Evolutionary conservation across 495 filamentous ascomycete species (phyloP).

Genomic region (Talaromyces trachyspermus): DNA sequence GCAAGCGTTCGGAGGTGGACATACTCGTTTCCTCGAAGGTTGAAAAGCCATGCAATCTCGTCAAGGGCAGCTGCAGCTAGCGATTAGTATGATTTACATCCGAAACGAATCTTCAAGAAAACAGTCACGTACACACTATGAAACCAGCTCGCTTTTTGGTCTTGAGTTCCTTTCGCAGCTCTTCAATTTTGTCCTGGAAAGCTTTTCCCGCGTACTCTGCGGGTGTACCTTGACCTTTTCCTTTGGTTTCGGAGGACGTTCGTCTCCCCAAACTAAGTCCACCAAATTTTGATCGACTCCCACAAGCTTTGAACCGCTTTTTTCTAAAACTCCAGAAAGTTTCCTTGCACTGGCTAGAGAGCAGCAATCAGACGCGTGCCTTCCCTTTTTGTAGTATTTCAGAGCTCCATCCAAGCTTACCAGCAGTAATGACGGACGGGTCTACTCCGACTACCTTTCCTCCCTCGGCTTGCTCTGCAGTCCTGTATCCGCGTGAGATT

Average conservation of each 20-base stretch:
- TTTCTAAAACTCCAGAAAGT: constrained; percentile 78
- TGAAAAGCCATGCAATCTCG: constrained; percentile 97
- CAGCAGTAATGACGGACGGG: constrained; percentile 75
- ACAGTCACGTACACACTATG: constrained; percentile 59
- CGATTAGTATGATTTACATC: not conserved
- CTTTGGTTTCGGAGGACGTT: constrained; percentile 65
- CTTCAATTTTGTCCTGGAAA: constrained; percentile 74
- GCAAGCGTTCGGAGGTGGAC: constrained; percentile 11
- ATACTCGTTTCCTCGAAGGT: constrained; percentile 87
- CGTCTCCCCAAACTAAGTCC: constrained; percentile 75
- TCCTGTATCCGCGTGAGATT: constrained; percentile 34
- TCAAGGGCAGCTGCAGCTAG: constrained; percentile 66
- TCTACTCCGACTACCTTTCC: constrained; percentile 90
- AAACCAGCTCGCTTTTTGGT: constrained; percentile 86
- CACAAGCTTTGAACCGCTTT: constrained; percentile 67
- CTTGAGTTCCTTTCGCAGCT: constrained; percentile 84
- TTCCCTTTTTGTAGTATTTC: not conserved
- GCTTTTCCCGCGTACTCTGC: constrained; percentile 75
- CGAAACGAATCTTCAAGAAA: not conserved
- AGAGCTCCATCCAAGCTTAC: constrained; percentile 37
- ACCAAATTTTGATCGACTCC: constrained; percentile 75
- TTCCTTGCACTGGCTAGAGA: constrained; percentile 66
- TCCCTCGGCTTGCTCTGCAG: constrained; percentile 71
- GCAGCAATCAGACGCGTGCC: not conserved
- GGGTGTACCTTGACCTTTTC: constrained; percentile 66